Conservation (phyloP, 139 green algal species). For the Nannochloris sp. region DNA sequence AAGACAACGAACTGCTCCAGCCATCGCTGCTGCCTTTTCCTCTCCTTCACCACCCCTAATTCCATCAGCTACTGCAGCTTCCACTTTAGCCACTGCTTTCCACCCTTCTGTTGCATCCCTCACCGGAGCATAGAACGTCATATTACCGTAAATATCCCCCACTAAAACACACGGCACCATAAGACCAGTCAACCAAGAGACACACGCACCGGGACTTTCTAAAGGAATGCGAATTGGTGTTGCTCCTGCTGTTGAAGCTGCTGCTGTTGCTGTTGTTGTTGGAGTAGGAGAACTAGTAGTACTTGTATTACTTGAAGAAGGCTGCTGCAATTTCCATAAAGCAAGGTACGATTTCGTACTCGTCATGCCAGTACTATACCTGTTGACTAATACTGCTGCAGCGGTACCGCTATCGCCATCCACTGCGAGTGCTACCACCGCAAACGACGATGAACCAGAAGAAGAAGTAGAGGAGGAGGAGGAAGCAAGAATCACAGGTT, state of each 20-base stretch:
- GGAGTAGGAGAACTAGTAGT: too few relatives aligned
- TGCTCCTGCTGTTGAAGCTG: too few relatives aligned
- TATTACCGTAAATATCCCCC: not conserved
- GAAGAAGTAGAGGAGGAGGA: too few relatives aligned
- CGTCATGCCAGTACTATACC: too few relatives aligned
- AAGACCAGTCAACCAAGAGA: not conserved
- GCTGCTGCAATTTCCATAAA: not conserved
- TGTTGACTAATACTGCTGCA: not conserved
- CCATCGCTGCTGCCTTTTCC: too few relatives aligned
- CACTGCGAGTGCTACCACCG: not conserved
- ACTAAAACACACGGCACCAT: slow-evolving; percentile 9
- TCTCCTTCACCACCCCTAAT: not conserved
- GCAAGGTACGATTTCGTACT: not conserved
- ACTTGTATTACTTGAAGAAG: too few relatives aligned
- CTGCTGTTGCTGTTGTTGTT: too few relatives aligned
- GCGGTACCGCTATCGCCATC: not conserved
- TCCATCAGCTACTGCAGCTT: not conserved
- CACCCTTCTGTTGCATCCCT: not conserved
- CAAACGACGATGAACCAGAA: too few relatives aligned
- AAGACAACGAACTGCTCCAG: not conserved
- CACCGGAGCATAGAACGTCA: not conserved
- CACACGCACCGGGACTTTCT: too few relatives aligned
- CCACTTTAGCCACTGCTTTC: not conserved
- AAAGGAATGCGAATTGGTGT: too few relatives aligned
- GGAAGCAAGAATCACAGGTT: too few relatives aligned